Percentiles rank a stretch among this genome's conserved stretches.
These are phyloP conservation scores for Colletotrichum sp. DNA, from an alignment of 2,329 filamentous ascomycete genomes.

Conservation along the genomic window DNA sequence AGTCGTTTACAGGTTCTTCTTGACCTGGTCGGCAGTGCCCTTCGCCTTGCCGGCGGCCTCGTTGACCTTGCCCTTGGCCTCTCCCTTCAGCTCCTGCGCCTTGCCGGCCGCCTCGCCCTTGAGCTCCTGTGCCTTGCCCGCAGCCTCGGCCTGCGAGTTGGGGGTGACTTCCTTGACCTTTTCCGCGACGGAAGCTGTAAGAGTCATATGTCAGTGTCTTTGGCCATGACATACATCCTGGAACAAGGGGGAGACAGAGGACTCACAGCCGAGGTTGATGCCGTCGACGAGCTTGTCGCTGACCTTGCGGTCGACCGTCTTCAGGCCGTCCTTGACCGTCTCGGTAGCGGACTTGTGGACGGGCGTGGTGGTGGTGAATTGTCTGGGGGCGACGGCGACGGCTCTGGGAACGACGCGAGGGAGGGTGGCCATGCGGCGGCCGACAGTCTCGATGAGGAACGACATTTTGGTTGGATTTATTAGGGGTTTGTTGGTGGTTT, in stretches of 20 bases:
- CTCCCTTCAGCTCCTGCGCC: conserved; percentile 38
- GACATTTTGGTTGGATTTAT: conserved; percentile 47
- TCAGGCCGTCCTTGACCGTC: conserved; percentile 62
- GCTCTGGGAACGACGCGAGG: conserved; percentile 40
- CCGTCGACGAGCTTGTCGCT: conserved; percentile 66
- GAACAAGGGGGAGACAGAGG: fast-evolving
- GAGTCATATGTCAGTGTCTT: background rate
- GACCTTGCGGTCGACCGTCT: conserved; percentile 64
- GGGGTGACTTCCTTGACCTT: conserved; percentile 55
- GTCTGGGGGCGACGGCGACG: conserved; percentile 45
- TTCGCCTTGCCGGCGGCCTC: conserved; percentile 46
- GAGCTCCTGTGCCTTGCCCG: conserved; percentile 39
- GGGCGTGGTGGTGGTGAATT: conserved; percentile 54
- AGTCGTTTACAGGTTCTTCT: conserved; percentile 31
- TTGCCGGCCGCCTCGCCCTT: conserved; percentile 46
- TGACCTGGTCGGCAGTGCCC: conserved; percentile 45
- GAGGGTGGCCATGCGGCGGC: conserved; percentile 43
- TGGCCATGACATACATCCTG: background rate
- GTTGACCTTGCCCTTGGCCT: conserved; percentile 36
- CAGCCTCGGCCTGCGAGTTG: conserved; percentile 40
- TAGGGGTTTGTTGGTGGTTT: background rate
- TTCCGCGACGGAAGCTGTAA: conserved; percentile 39
- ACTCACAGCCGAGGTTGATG: conserved; percentile 63
- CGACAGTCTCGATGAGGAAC: conserved; percentile 52
- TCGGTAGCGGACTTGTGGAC: conserved; percentile 57